These are phyloP conservation scores for Limonomyces culmigenus DNA, from an alignment of 1,284 basidiomycete species.

Conservation along the genomic window DNA sequence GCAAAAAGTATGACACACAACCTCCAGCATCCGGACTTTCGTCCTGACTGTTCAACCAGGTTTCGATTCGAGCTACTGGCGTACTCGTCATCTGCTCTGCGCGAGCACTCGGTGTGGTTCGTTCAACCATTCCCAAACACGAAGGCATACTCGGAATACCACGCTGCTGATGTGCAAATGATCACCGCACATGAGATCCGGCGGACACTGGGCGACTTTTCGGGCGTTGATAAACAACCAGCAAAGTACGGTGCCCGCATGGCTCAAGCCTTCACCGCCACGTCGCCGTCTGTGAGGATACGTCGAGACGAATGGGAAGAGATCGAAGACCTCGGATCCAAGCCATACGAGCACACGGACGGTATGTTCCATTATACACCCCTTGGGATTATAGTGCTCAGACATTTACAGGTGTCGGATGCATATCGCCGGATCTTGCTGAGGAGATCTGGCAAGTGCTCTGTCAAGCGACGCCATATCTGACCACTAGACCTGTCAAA, in stretches of 20 bases:
- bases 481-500: slow-evolving; percentile 16
- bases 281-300: slow-evolving; percentile 50
- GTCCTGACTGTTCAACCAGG: no score
- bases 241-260: slow-evolving; percentile 69
- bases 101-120: slow-evolving; percentile 67
- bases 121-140: slow-evolving; percentile 38
- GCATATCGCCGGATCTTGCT: slow-evolving; percentile 44
- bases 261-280: slow-evolving; percentile 71
- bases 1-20: slow-evolving; percentile 21
- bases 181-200: slow-evolving; percentile 43
- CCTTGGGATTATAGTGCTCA: no score
- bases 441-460: slow-evolving; percentile 39
- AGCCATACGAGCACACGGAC: slow-evolving; percentile 16
- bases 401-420: no score
- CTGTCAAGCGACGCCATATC: slow-evolving; percentile 23
- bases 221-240: slow-evolving; percentile 34
- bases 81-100: slow-evolving; percentile 55
- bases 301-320: slow-evolving; percentile 37
- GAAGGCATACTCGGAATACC: slow-evolving; percentile 3
- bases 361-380: no score
- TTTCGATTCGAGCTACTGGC: slow-evolving; percentile 52
- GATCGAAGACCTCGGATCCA: slow-evolving; percentile 31
- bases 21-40: not conserved
- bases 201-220: slow-evolving; percentile 45
- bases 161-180: slow-evolving; percentile 11